Base-by-base conservation (phyloP, 148 eudicot genomes). In the Arctostaphylos glauca region DNA sequence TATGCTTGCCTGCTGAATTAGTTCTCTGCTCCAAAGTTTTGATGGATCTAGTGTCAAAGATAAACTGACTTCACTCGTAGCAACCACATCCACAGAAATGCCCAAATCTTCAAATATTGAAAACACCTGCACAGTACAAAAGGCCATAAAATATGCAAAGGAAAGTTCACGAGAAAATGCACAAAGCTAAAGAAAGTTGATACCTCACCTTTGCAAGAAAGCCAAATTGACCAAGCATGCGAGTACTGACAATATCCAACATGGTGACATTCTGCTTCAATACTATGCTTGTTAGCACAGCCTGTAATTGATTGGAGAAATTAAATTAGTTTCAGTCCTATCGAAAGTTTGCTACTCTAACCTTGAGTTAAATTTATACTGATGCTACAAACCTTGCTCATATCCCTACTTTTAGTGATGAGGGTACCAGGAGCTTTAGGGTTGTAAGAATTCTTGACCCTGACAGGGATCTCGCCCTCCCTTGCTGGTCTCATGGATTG, bases 401-500 rank as follows among this genome's bases (percentile, higher is more conserved):
- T 90, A 86, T 95, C 98, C 75, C 97, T 88, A 60, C 89, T 12
- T 83, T 83, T 88, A 70, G 86, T 87, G 82, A 95, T 93, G 41
- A 95, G 90, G 79, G 98, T 95, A 72, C 98, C 98, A 25, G 97
- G 94, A 83, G 98, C 97, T 74, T 89, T 92, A 13, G 95, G 92
- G 86, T 95, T 95, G 86, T 95, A 93, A 5, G 98, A 95, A 88
- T 95, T 95, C 87, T 95, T 95, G 74, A 95, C 98, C 87, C 98
- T 88, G n/a, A 93, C 98, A 79, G 98, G 98, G 76, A 95, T 87
- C 82, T 90, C 92, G 81, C 88, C 94, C 83, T 95, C 97, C 81
- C 95, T 87, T 16, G 97, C 98, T 76, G 98, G 97, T 73, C 91
- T 93, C 98, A 95, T 95, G 52, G 98, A 93, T 85, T 93, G 98